phyloP scores from a whole-genome alignment of 2,329 filamentous ascomycete species.

The Amphichorda felina region DNA sequence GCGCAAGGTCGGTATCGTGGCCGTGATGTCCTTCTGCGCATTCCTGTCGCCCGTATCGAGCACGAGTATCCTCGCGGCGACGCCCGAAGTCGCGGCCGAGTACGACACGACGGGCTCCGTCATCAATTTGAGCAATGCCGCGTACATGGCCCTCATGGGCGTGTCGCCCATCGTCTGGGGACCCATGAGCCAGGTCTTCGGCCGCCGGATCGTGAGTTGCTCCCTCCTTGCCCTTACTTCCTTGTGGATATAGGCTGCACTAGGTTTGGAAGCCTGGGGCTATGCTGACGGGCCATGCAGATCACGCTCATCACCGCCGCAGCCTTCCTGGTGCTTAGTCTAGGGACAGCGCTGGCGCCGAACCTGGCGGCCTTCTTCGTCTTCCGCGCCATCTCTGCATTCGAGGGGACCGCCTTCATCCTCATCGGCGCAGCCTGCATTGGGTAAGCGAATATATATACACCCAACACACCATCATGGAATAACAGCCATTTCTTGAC shows the following conservation, averaged over 20 bases:
- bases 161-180: constrained; percentile 60
- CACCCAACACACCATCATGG: too few species aligned
- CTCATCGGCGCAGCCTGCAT: constrained; percentile 61
- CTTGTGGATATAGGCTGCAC: background rate
- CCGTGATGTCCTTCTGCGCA: constrained; percentile 59
- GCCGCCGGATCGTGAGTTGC: constrained; percentile 39
- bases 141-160: constrained; percentile 68
- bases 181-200: constrained; percentile 55
- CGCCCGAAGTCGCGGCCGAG: constrained; percentile 58
- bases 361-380: constrained; percentile 62
- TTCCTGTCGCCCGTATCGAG: constrained; percentile 67
- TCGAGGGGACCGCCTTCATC: constrained; percentile 64
- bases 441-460: constrained; percentile 35
- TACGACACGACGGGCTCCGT: constrained; percentile 55
- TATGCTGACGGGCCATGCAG: constrained; percentile 6
- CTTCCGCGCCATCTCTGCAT: constrained; percentile 62
- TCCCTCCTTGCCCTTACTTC: too few species aligned
- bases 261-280: background rate
- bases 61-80: constrained; percentile 60
- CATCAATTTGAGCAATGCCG: constrained; percentile 62
- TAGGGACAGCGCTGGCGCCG: constrained; percentile 61
- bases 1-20: constrained; percentile 56
- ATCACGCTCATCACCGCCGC: constrained; percentile 41
- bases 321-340: constrained; percentile 56
- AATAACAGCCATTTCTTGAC: too few species aligned